Base-by-base conservation (phyloP, 768 basidiomycete genomes). In the Tricholoma furcatifolium region DNA sequence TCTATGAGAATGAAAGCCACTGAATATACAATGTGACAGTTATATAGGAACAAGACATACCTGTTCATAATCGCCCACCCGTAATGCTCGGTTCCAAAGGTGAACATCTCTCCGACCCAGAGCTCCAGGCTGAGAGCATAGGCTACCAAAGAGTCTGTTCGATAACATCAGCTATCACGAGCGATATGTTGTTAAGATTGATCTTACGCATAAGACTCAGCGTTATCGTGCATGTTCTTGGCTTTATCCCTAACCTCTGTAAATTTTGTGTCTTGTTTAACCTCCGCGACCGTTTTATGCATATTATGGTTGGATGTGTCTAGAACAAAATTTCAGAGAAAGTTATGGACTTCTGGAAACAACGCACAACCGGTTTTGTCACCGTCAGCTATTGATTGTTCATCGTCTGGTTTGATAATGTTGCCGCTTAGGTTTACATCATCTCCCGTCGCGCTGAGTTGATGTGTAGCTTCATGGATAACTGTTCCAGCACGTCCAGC, bases 121-220 rank as follows among this genome's bases (percentile, higher is more conserved):
- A n/a, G 43, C 43, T 32, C 43, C 43, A 18, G 43, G 43, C n/a
- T 44, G 43, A 31, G 43, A 44, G 43, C 43, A 44, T 15, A 44
- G 43, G 43, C 43, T 44, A 44, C 27, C 43, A 44, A 44, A 32
- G 24, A 44, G 14, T 31, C 43, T 44, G 23, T 44, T 6, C 11
- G n/a, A 6, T 17, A 15, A 44, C 8, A n/a, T 44, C 27, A 44
- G 30, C 31, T 6, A 24, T 44, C 27, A 17, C 42, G 11, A 27
- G 27, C 7, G 27, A 27, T 27, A 7, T 4, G 27, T 27, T 27
- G 27, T 27, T 27, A 3, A 27, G 7, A 27, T 27, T 27, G 4
- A 4, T n/a, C 27, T 27, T 27, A 38, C 46, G 46, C 34, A 14
- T 47, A 47, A 38, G 46, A 47, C 20, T 47, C 46, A 3, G 46